Conservation (phyloP, 176 grass and related monocot genomes). For the Cocos nucifera region DNA sequence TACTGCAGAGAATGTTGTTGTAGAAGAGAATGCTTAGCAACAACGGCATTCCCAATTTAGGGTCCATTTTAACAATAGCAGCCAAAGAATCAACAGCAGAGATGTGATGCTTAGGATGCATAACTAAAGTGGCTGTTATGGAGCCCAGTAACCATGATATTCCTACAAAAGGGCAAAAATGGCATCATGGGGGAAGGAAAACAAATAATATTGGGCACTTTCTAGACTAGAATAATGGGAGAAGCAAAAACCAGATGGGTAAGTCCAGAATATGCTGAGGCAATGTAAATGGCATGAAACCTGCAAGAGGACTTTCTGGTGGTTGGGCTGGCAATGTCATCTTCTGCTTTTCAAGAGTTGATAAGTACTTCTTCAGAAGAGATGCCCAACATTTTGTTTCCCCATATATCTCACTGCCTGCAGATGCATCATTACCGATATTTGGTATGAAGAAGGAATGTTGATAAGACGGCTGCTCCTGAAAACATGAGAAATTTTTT, state of each 20-base stretch:
- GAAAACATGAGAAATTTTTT: conserved; percentile 14
- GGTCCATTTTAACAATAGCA: conserved; percentile 52
- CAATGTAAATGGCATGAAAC: conserved; percentile 5
- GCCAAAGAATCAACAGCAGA: conserved; percentile 73
- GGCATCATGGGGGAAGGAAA: conserved; percentile 9
- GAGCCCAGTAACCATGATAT: conserved; percentile 57
- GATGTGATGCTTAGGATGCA: conserved; percentile 55
- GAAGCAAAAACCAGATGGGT: no score
- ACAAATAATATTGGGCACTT: neutral
- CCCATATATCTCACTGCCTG: conserved; percentile 9
- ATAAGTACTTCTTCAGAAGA: conserved; percentile 46
- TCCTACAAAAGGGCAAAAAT: conserved; percentile 32
- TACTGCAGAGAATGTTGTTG: conserved; percentile 55
- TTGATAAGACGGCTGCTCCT: conserved; percentile 31
- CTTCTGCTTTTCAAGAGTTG: conserved; percentile 37
- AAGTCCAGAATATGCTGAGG: no score
- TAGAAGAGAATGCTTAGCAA: conserved; percentile 65
- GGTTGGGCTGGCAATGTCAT: conserved; percentile 26
- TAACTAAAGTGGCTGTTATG: conserved; percentile 50
- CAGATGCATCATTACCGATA: conserved; percentile 24
- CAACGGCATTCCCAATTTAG: conserved; percentile 61
- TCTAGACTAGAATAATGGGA: no score
- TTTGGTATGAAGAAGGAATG: conserved; percentile 45
- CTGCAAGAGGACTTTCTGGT: conserved; percentile 30
- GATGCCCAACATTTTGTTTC: conserved; percentile 48